Evolutionary conservation across 83 land plant species (phyloP).

Genomic region (Larix sibirica): DNA sequence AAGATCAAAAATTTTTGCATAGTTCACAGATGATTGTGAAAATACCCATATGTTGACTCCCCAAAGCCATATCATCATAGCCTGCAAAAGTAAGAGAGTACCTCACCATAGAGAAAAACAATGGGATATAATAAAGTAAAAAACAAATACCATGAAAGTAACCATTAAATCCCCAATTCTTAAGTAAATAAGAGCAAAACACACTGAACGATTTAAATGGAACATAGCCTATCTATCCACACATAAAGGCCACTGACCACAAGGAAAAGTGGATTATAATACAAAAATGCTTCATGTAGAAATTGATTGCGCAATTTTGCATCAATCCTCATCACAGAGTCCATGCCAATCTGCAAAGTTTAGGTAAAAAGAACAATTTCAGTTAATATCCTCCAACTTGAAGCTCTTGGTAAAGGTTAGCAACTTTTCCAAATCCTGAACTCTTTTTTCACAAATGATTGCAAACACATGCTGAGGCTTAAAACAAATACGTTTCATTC

Average conservation of each 20-base stretch:
- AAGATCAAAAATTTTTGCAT: conserved; percentile 90
- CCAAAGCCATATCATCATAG: conserved; percentile 97
- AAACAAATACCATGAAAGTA: neutral
- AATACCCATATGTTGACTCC: conserved; percentile 94
- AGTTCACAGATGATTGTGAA: conserved; percentile 65
- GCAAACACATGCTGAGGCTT: neutral
- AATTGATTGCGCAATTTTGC: conserved; percentile 67
- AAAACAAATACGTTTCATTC: neutral
- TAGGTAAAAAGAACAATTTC: neutral
- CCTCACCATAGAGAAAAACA: conserved; percentile 12
- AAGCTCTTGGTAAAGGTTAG: neutral
- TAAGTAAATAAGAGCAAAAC: neutral
- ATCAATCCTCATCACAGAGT: conserved; percentile 84
- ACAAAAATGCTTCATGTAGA: conserved; percentile 92
- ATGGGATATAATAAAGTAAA: neutral
- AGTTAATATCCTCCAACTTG: neutral
- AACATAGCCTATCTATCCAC: conserved; percentile 12
- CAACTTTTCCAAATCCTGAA: neutral
- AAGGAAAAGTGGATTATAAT: conserved; percentile 94
- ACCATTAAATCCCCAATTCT: neutral
- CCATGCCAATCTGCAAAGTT: conserved; percentile 73
- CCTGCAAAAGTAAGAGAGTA: conserved; percentile 48
- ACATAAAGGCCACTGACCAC: conserved; percentile 57
- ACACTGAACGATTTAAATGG: neutral
- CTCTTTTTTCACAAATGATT: neutral